Base-by-base conservation (phyloP, 106 monocot genomes). In the Ottelia alismoides region DNA sequence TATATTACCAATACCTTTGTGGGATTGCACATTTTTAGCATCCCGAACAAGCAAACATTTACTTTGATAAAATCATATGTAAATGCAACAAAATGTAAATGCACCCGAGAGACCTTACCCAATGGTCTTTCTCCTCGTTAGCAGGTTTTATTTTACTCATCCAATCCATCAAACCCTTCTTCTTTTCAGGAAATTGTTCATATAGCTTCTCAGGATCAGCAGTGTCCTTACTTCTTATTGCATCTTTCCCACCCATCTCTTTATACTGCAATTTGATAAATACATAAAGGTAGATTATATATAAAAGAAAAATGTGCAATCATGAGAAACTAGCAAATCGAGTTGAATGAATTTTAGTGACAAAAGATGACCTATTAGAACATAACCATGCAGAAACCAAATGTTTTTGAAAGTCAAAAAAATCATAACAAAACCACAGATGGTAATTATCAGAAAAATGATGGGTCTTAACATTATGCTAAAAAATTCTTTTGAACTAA, bases 111-210 rank as follows among this genome's bases (percentile, higher is more conserved):
- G 3, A 60, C 57, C 65, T 70, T 78, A 84, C 87, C 93, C 93
- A 94, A 52, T 94, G 93, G 19, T 94, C 93, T 59, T 84, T 94
- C 70, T 94, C 93, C 65, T 88, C 93, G 63, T 84, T 84, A 56
- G 47, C 70, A 55, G 88, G 88, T 48, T 84, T 94, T 25, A 88
- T 71, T 49, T 80, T 45, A 65, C 81, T 88, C 66, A 84, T 75
- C 87, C 87, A 94, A 58, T 87, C 77, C 43, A 53, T 49, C 20
- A 86, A 54, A 31, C 70, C 75, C 58, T 81, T 88, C 64, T 79
- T 92, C 69, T 73, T 88, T 46, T 88, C 93, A 71, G 59, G 53
- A 60, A 29, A 43, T 53, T 87, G 83, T 50, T 88, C 93, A 62
- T 72, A 32, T 50, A 22, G 49, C 62, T 83, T 87, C 29, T 61